Evolutionary conservation across 2,329 filamentous ascomycete species (phyloP).

Genomic region (Microdochium bolleyi): DNA sequence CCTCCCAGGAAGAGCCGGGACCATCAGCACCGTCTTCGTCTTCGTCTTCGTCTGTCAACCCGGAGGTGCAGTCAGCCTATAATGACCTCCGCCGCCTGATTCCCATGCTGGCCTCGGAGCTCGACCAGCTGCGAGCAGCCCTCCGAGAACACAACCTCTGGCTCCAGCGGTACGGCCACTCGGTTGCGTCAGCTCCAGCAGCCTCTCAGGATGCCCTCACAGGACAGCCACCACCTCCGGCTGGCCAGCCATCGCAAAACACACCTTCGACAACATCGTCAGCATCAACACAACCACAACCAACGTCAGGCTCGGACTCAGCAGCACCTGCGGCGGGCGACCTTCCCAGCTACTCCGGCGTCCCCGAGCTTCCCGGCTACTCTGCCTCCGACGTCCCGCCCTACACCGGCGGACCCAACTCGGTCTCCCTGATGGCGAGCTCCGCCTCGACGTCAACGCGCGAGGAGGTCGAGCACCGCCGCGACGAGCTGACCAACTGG

Average conservation of each 20-base stretch:
- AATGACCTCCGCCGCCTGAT: constrained; percentile 17
- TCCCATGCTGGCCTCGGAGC: constrained; percentile 15
- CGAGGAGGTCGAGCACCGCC: constrained; percentile 16
- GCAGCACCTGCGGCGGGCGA: constrained; percentile 1
- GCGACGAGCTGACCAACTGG: constrained; percentile 18
- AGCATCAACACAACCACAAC: background rate
- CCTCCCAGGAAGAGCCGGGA: no score
- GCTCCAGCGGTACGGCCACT: constrained; percentile 17
- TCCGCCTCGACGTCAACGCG: constrained; percentile 10
- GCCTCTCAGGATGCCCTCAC: background rate
- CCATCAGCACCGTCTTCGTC: constrained; percentile 1
- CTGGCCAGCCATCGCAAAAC: background rate
- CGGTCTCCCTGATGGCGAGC: constrained; percentile 6
- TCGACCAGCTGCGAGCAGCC: constrained; percentile 17
- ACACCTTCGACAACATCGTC: background rate
- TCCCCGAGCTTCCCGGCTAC: constrained; percentile 15
- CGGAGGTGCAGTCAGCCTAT: constrained; percentile 12
- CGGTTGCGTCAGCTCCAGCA: background rate
- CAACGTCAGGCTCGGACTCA: no score
- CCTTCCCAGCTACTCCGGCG: constrained; percentile 1
- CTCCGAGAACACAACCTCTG: constrained; percentile 21
- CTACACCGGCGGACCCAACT: constrained; percentile 15
- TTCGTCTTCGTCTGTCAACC: background rate
- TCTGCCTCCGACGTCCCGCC: constrained; percentile 16
- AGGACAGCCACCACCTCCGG: background rate